Base-by-base conservation (phyloP, 1,284 basidiomycete species). In the Irpex lacteus region DNA sequence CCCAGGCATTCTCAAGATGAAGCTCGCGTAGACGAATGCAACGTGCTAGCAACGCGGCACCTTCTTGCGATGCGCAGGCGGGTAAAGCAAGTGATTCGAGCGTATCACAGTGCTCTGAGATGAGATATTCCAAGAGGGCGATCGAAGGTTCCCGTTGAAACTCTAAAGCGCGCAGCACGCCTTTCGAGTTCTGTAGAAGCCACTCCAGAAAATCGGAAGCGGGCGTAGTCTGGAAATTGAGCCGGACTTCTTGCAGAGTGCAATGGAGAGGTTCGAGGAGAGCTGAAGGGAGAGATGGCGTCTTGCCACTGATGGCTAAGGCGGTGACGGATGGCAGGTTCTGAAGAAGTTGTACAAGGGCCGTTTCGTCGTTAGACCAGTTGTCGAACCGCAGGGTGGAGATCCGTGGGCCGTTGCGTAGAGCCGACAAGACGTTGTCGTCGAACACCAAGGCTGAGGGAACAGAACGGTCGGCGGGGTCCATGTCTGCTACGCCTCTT, bases 321-420 rank as follows among this genome's bases (percentile, higher is more conserved):
- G 81, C 80, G 62, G 75, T 76, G 60, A 91, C 74, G 19, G 79
- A 77, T 2, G 87, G 81, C 83, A 85, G 90, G 61, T 86, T 76
- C 61, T 82, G 80, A 67, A 91, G 82, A 40, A 91, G 81, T 73
- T 88, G 86, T 54, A 79, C 75, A 60, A 90, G 76, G n/a, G 82
- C 78, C 44, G 82, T 75, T 60, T 81, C 75, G 70, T 88, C 85
- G 67, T 86, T 82, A 15, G 89, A 86, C 88, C 87, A 90, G 71
- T 91, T 90, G 70, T 80, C 82, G 70, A 91, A 85, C 59, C 82
- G 81, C 5, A 91, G 76, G 7, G 82, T 78, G 7, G 79, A 75
- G 69, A 91, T 85, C 60, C 69, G 72, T 5, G 88, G 85, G 15
- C 85, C 87, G 15, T 80, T 74, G 56, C 77, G 81, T 59, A 90